phyloP scores from a whole-genome alignment of 1,139 yeast species.

The Yamadazyma triangularis region DNA sequence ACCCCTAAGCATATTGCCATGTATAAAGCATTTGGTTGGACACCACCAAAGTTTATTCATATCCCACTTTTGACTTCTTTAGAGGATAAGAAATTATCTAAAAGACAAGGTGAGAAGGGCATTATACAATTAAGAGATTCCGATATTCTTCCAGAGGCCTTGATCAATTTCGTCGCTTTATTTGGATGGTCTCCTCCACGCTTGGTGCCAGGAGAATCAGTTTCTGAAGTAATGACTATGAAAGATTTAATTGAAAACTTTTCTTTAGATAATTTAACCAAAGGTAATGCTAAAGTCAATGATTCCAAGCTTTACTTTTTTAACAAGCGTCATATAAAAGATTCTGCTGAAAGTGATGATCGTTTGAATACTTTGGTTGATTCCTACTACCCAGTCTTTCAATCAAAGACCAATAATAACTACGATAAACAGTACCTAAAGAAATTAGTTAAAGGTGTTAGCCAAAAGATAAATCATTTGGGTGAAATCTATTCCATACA shows the following conservation, averaged over 20 bases:
- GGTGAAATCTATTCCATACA: constrained; percentile 44
- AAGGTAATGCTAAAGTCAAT: constrained; percentile 91
- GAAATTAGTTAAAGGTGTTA: constrained; percentile 24
- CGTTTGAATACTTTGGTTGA: constrained; percentile 27
- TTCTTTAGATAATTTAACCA: constrained; percentile 67
- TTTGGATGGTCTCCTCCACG: constrained; percentile 93
- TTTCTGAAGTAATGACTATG: constrained; percentile 58
- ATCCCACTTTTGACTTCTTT: constrained; percentile 79
- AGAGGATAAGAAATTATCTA: constrained; percentile 77
- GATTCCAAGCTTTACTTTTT: constrained; percentile 68
- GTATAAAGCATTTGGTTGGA: constrained; percentile 85
- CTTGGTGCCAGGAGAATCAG: constrained; percentile 42
- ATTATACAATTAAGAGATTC: constrained; percentile 52
- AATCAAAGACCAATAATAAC: constrained; percentile 8
- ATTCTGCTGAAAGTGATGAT: constrained; percentile 17
- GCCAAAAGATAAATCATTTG: constrained; percentile 41
- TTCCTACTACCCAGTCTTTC: constrained; percentile 3
- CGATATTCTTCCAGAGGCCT: constrained; percentile 70
- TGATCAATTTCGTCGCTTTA: constrained; percentile 80
- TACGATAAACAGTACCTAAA: constrained; percentile 17
- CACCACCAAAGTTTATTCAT: constrained; percentile 77
- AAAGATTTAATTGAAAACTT: constrained; percentile 48
- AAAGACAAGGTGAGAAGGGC: constrained; percentile 79
- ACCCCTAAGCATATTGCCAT: constrained; percentile 92
- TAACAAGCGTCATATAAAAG: constrained; percentile 56